Evolutionary conservation across 176 grass and related monocot genomes (phyloP).

Genomic region (Lolium rigidum): DNA sequence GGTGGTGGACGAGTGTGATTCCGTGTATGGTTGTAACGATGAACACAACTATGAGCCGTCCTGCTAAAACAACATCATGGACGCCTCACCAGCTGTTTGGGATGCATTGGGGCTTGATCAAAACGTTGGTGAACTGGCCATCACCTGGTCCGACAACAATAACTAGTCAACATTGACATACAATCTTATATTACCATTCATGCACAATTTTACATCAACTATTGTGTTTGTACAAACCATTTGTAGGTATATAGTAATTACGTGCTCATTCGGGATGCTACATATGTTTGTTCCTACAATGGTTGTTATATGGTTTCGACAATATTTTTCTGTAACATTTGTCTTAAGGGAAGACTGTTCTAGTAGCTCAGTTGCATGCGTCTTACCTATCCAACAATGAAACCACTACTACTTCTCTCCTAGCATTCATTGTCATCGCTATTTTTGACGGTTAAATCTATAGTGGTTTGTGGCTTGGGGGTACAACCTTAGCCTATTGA

Average conservation of each 20-base stretch:
- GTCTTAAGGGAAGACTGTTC: background rate
- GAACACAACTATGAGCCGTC: too few relatives aligned
- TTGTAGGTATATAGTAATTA: background rate
- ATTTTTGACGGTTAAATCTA: too few relatives aligned
- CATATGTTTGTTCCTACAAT: background rate
- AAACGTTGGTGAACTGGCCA: background rate
- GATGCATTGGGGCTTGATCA: background rate
- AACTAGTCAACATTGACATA: background rate
- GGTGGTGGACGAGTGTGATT: too few relatives aligned
- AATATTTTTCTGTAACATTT: background rate
- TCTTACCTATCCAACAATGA: background rate
- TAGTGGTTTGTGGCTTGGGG: too few relatives aligned
- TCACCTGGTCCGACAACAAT: background rate
- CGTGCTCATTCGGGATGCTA: background rate
- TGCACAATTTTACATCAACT: background rate
- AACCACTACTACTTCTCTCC: too few relatives aligned
- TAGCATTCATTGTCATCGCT: too few relatives aligned
- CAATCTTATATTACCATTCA: background rate
- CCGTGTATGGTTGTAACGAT: too few relatives aligned
- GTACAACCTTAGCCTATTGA: too few relatives aligned
- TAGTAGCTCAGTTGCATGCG: background rate
- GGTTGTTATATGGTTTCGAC: background rate
- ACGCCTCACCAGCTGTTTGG: background rate
- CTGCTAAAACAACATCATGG: background rate
- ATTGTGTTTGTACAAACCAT: background rate